Evolutionary conservation across 1,139 yeast species (phyloP), one percentile per base, ranked within the genome.

Genomic region (Zygoascus hellenicus): DNA sequence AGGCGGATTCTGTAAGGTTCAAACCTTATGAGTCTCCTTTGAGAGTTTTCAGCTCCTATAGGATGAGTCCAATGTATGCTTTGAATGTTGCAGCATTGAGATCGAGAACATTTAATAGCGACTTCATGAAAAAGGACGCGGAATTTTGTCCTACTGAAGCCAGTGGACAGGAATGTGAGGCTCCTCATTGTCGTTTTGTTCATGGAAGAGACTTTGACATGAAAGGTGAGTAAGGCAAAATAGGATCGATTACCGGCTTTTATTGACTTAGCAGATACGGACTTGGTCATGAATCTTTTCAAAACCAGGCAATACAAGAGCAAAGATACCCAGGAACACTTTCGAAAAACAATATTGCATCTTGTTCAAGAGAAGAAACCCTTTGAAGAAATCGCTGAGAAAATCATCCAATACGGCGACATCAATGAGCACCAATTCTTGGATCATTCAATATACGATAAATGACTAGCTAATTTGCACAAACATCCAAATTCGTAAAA

Each of bases 21-120:
- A 48, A 46, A 7, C 52, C 56, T 11, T 63, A 61, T 43, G 50
- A 50, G 10, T 63, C 67, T 3, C 65, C 68, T 1, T 48, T 65
- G 43, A 50, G 45, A 26, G 17, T 52, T 11, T 61, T 63, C 47
- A 49, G 57, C 26, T 58, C 66, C 4, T 63, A 57, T 51, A 51
- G 59, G 34, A 59, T 62, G 46, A 57, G 65, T 42, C 67, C 66
- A 3, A 43, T 60, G 42, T 63, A 43, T 38, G 38, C 48, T 19
- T 55, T 51, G n/a, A 38, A 49, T 5, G 56, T 52, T 14, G 44
- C 49, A 5, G 50, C 47, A 11, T 58, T 58, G 46, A 53, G 58
- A 37, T 58, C 67, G 9, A 48, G 53, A 14, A 58, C 66, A 3
- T 66, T 60, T 51, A 61, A 56, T 46, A 55, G 55, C 39, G 45